Evolutionary conservation across 1,139 yeast genomes (phyloP).

Genomic region (Yamadazyma sp.): DNA sequence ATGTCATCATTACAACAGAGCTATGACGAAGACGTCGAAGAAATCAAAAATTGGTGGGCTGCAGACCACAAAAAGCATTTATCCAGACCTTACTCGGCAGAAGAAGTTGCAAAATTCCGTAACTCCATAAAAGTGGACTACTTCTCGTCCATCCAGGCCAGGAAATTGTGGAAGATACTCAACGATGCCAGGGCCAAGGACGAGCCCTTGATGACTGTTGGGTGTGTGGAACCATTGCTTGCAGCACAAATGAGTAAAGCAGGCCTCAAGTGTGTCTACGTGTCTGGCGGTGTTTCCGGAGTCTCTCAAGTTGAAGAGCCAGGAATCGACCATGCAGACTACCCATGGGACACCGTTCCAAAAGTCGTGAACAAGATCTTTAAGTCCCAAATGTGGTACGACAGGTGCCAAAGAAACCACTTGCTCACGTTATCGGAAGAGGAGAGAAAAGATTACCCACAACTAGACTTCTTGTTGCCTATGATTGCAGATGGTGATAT

Average conservation of each 20-base stretch:
- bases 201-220: conserved; percentile 56
- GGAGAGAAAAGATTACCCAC: conserved; percentile 25
- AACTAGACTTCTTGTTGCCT: conserved; percentile 55
- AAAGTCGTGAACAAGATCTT: conserved; percentile 61
- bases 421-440: conserved; percentile 32
- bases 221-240: conserved; percentile 64
- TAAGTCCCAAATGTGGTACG: conserved; percentile 60
- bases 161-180: conserved; percentile 47
- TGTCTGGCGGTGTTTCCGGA: conserved; percentile 61
- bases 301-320: conserved; percentile 16
- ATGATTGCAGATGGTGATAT: conserved; percentile 69
- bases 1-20: conserved; percentile 7
- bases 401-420: conserved; percentile 50
- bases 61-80: conserved; percentile 49
- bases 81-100: conserved; percentile 53
- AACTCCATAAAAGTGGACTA: conserved; percentile 51
- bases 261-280: conserved; percentile 55
- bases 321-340: conserved; percentile 18
- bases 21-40: conserved; percentile 12
- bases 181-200: conserved; percentile 39
- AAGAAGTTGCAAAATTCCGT: conserved; percentile 52
- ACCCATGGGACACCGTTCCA: conserved; percentile 59
- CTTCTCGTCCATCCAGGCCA: conserved; percentile 57
- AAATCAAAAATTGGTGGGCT: conserved; percentile 45
- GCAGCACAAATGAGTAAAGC: conserved; percentile 50